Evolutionary conservation across 129 eudicot species (phyloP).

Genomic region (Silybum marianum): DNA sequence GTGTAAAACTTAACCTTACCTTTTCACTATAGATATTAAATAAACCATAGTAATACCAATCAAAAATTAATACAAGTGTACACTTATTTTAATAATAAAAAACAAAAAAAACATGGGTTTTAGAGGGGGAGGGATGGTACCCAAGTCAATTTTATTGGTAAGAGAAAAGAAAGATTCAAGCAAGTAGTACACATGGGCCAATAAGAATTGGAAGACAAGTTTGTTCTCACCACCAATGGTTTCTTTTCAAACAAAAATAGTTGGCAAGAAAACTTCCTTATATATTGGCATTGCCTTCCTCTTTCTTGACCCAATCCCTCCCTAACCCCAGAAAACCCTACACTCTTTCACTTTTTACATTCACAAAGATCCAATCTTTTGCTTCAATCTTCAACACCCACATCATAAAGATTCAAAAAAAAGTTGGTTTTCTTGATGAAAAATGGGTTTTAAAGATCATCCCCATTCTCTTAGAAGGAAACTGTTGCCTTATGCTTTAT

Average conservation of each 20-base stretch:
- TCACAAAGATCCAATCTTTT: constrained; percentile 2
- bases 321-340: constrained; percentile 16
- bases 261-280: constrained; percentile 19
- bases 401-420: not conserved
- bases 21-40: no score
- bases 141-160: constrained; percentile 23
- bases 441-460: constrained; percentile 47
- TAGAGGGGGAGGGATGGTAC: not conserved
- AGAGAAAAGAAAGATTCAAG: constrained; percentile 2
- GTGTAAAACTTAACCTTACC: no score
- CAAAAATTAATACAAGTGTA: no score
- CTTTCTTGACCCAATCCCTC: constrained; percentile 36
- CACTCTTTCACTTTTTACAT: constrained; percentile 7
- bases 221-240: constrained; percentile 7
- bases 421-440: constrained; percentile 10
- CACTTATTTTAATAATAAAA: not conserved
- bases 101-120: not conserved
- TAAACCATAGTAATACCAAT: no score
- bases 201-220: constrained; percentile 15
- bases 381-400: constrained; percentile 5
- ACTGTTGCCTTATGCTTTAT: constrained; percentile 53
- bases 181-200: constrained; percentile 33
- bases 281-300: constrained; percentile 5
- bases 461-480: constrained; percentile 46
- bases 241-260: constrained; percentile 8